phyloP scores from a whole-genome alignment of 345 rosid genomes.

The Camelina sativa region DNA sequence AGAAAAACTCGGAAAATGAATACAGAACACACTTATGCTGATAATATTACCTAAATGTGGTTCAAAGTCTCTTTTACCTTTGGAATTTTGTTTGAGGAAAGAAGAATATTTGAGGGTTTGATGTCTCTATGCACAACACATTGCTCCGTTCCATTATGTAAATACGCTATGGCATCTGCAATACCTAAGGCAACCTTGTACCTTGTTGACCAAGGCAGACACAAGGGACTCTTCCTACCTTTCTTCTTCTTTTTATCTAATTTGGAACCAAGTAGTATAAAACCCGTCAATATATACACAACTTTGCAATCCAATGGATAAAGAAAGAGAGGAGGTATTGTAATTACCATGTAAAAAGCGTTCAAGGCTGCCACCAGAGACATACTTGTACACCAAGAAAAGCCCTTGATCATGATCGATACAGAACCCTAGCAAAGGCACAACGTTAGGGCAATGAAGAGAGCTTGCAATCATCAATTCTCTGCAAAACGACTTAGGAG shows the following conservation, averaged over 20 bases:
- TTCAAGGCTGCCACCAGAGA: slow-evolving; percentile 91
- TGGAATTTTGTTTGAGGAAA: slow-evolving; percentile 81
- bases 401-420: slow-evolving; percentile 86
- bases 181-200: slow-evolving; percentile 82
- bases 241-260: slow-evolving; percentile 74
- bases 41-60: neutral
- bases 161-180: slow-evolving; percentile 76
- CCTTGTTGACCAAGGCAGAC: slow-evolving; percentile 76
- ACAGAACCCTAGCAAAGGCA: slow-evolving; percentile 88
- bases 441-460: slow-evolving; percentile 67
- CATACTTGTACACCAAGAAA: slow-evolving; percentile 90
- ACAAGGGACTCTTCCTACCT: slow-evolving; percentile 49
- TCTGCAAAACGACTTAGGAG: slow-evolving; percentile 90
- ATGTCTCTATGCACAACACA: slow-evolving; percentile 96
- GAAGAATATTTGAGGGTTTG: slow-evolving; percentile 92
- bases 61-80: slow-evolving; percentile 50
- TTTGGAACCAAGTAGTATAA: neutral
- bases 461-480: slow-evolving; percentile 98
- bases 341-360: slow-evolving; percentile 77
- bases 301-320: neutral
- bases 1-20: neutral
- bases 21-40: neutral
- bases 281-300: neutral
- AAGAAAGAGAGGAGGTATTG: neutral
- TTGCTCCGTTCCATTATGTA: slow-evolving; percentile 84